Evolutionary conservation across 768 basidiomycete genomes (phyloP).

Genomic region (Gloeopeniophorella convolvens): DNA sequence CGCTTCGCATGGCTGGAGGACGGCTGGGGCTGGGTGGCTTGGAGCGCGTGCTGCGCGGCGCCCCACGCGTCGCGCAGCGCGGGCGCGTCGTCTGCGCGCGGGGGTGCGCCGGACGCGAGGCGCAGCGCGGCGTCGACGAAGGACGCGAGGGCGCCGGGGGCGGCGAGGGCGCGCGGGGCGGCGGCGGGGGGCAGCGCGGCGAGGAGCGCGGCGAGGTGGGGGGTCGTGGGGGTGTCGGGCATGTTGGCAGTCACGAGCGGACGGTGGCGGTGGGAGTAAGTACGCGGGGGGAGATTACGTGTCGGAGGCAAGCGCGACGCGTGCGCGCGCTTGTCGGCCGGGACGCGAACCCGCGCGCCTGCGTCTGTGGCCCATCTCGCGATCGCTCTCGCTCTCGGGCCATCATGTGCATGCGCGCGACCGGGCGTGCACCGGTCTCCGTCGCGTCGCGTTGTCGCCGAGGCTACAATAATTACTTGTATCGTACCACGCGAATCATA

Average conservation of each 20-base stretch:
- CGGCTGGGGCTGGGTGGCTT: neutral
- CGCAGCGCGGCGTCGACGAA: conserved; percentile 14
- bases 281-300: too few species aligned
- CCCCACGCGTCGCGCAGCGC: conserved; percentile 10
- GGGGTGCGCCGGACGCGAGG: conserved; percentile 1
- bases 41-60: neutral
- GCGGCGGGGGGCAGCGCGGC: conserved; percentile 2
- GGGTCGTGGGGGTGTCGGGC: neutral
- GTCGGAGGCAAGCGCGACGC: too few species aligned
- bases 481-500: too few species aligned
- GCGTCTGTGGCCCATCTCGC: too few species aligned
- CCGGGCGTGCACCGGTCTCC: too few species aligned
- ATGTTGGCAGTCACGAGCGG: too few species aligned
- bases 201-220: conserved; percentile 13
- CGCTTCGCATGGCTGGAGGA: conserved; percentile 2
- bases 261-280: neutral
- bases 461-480: too few species aligned
- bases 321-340: too few species aligned
- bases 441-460: too few species aligned
- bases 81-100: conserved; percentile 4
- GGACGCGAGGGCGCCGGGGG: neutral
- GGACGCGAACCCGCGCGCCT: too few species aligned
- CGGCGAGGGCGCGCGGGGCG: neutral
- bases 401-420: too few species aligned
- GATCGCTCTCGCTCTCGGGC: too few species aligned